Base-by-base conservation (phyloP, 2,329 filamentous ascomycete genomes). In the Alternaria incomplexa region DNA sequence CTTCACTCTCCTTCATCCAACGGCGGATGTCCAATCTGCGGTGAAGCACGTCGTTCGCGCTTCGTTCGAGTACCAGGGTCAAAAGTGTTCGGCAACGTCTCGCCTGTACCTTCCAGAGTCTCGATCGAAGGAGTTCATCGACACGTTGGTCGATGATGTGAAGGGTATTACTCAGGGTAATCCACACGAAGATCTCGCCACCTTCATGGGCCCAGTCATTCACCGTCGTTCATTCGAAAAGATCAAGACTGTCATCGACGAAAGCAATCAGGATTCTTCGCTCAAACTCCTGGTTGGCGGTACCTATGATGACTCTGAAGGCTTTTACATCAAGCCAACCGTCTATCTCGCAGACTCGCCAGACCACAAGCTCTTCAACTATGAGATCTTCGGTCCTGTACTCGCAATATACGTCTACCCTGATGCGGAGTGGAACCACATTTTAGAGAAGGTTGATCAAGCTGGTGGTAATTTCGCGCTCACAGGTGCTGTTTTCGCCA, bases 121-220 rank as follows among this genome's bases (percentile, higher is more conserved):
- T 5, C 79, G 91, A 56, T 93, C 90, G 85, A 85, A 90, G 20
- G 83, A 89, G 67, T 92, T 94, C 81, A 86, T 89, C 74, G 80
- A 87, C 64, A 84, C 85, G 57, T 83, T 96, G 10, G 83, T 88
- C 13, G 79, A 85, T 17, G 90, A 93, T 80, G 89, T 89, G 9
- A 83, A 89, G 73, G 85, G 86, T 63, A 85, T 96, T 58, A 89
- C 88, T 68, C 83, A 93, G 58, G 93, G 93, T 45, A 83, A 85
- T 58, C 90, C 92, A 12, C 67, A 73, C 3, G 86, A 88, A 47
- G 83, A 91, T 40, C 89, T 91, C 72, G 83, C 85, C 68, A 92
- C 93, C 81, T 96, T 96, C 82, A 88, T 93, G 76, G 92, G 92
- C 10, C 93, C 93, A 12, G 92, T 96, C 58, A 96, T 96, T 77